Conservation (phyloP, 352 stramenopile genomes). For the Phytophthora fragariaefolia region DNA sequence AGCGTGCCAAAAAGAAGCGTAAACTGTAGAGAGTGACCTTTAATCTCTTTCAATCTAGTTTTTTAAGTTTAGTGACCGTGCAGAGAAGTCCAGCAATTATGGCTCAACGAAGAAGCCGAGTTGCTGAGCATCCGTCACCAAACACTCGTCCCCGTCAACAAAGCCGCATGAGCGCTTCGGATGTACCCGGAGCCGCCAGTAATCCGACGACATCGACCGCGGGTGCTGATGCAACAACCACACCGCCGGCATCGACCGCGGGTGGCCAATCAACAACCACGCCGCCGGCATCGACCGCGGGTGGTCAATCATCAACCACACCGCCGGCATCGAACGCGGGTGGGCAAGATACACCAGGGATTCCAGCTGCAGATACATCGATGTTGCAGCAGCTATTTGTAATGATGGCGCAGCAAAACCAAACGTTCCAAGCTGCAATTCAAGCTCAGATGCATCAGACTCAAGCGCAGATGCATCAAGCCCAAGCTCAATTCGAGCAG, state of each 20-base stretch:
- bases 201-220: not conserved
- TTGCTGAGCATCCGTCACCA: slow-evolving; percentile 1
- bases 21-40: too few relatives aligned
- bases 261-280: too few relatives aligned
- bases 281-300: too few relatives aligned
- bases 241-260: too few relatives aligned
- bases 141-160: slow-evolving; percentile 9
- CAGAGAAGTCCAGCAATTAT: slow-evolving; percentile 10
- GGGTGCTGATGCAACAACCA: not conserved
- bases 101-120: slow-evolving; percentile 3
- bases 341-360: too few relatives aligned
- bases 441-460: slow-evolving; percentile 22
- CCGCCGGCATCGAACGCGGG: too few relatives aligned
- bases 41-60: too few relatives aligned
- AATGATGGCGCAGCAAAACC: slow-evolving; percentile 21
- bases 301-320: too few relatives aligned
- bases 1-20: too few relatives aligned
- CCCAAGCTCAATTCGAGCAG: slow-evolving; percentile 9
- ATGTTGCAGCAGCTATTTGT: slow-evolving; percentile 21
- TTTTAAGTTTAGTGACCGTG: not conserved
- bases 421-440: slow-evolving; percentile 16
- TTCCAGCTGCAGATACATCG: too few relatives aligned
- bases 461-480: too few relatives aligned
- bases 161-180: not conserved
- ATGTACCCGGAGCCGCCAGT: not conserved